Evolutionary conservation across 257 asterid genomes (phyloP), one percentile per base, ranked within the genome.

Genomic region (Ballota nigra): DNA sequence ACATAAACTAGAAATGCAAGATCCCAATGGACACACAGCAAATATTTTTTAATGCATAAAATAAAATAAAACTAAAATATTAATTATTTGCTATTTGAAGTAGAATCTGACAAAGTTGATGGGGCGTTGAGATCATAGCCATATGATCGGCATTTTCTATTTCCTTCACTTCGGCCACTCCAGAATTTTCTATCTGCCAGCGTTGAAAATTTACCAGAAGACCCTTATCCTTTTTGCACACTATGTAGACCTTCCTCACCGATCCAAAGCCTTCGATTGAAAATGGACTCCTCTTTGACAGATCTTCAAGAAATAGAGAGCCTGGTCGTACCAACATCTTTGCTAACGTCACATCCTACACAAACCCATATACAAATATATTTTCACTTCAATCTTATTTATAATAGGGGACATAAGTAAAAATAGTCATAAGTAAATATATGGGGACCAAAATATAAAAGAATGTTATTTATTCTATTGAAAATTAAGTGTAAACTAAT

Each of bases 321-420:
- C 75, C 55, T 43, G 86, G 76, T 78, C 96, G 83, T 28, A 74
- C 0, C 80, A 87, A 77, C 68, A 51, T 41, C 5, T 28, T 77
- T 51, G 75, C 93, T 77, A 89, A 72, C 23, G 80, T 80, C 71
- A 82, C 36, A 36, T 85, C 96, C 96, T 89, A 5, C 66, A 61
- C n/a, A n/a, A n/a, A n/a, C n/a, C n/a, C n/a, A n/a, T n/a, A n/a
- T n/a, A n/a, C n/a, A n/a, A n/a, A n/a, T n/a, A 23, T n/a, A 26
- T 33, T 49, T 49, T n/a, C 18, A 43, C 18, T 45, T 5, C 16
- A 45, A 45, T 15, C 19, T 4, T 45, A 3, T 1, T 2, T 13
- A 45, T 15, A 19, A 19, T 13, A 45, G 18, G 6, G 53, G 53
- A 2, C 2, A 1, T 36, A 36, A 36, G 11, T 36, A 36, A 36